Evolutionary conservation across 2,329 filamentous ascomycete genomes (phyloP).

Genomic region (Alternaria infectoria): DNA sequence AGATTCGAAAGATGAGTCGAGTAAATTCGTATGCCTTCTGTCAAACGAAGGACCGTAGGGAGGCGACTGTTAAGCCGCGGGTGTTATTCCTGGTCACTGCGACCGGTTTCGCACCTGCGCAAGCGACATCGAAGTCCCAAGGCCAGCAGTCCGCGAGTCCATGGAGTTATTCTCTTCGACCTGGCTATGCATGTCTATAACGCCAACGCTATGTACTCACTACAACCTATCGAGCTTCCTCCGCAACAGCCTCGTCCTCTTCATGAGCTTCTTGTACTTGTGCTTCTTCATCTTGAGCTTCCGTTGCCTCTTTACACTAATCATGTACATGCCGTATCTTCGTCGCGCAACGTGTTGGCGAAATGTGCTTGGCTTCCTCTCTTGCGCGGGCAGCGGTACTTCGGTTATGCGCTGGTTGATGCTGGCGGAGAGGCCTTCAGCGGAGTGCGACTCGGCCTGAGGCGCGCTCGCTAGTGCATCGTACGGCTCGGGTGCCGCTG

Average conservation of each 20-base stretch:
- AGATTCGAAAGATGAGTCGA: slow-evolving; percentile 34
- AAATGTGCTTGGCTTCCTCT: slow-evolving; percentile 29
- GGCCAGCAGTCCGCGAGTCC: background rate
- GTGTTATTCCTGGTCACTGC: background rate
- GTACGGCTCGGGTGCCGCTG: slow-evolving; percentile 75
- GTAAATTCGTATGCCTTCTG: slow-evolving; percentile 39
- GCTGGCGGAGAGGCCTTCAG: slow-evolving; percentile 27
- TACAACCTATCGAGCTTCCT: slow-evolving; percentile 70
- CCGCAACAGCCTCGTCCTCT: slow-evolving; percentile 84
- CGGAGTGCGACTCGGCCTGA: slow-evolving; percentile 19
- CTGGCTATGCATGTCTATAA: slow-evolving; percentile 17
- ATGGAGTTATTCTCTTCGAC: slow-evolving; percentile 7
- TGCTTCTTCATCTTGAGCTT: slow-evolving; percentile 99
- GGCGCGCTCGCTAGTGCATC: slow-evolving; percentile 34
- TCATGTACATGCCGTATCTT: slow-evolving; percentile 69
- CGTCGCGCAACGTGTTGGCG: slow-evolving; percentile 31
- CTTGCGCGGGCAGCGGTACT: slow-evolving; percentile 19
- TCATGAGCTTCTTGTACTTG: slow-evolving; percentile 99
- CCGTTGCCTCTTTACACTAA: slow-evolving; percentile 89
- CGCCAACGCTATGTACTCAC: slow-evolving; percentile 28
- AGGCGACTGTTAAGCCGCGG: background rate
- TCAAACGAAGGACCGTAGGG: background rate
- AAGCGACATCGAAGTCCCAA: background rate
- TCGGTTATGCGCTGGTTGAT: slow-evolving; percentile 46
- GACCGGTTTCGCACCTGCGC: background rate